Conservation (phyloP, 176 grass and related monocot genomes). For the Juncus effusus region DNA sequence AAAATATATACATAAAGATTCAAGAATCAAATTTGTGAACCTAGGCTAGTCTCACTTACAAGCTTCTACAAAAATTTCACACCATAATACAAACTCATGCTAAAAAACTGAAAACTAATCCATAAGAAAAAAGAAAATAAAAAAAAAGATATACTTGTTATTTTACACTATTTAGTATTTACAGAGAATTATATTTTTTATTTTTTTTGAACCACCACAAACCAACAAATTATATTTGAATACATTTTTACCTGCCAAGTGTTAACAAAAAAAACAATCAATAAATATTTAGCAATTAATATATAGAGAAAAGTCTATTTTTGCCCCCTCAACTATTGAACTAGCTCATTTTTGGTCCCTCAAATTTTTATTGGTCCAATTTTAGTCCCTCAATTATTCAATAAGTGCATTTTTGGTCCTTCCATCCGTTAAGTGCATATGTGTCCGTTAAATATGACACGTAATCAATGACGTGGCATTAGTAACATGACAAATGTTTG, state of each 20-base stretch:
- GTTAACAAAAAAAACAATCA: constrained; percentile 22
- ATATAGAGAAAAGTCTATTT: not conserved
- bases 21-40: constrained; percentile 6
- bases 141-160: not conserved
- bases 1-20: constrained; percentile 1
- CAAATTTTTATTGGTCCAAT: too few species aligned
- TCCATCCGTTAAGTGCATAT: too few species aligned
- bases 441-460: too few species aligned
- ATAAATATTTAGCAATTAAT: constrained; percentile 28
- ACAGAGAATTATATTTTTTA: not conserved
- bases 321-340: too few species aligned
- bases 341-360: too few species aligned
- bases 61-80: constrained; percentile 24
- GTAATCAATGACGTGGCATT: too few species aligned
- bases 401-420: too few species aligned
- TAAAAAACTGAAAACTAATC: constrained; percentile 11
- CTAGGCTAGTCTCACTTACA: constrained; percentile 4
- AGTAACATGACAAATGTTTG: too few species aligned
- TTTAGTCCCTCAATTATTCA: too few species aligned
- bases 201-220: not conserved
- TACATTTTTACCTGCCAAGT: constrained; percentile 20
- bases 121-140: not conserved
- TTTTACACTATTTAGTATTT: too few species aligned
- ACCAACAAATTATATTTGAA: constrained; percentile 17
- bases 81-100: not conserved